Base-by-base conservation (phyloP, 805 yeast genomes). In the Myxozyma melibiosi region DNA sequence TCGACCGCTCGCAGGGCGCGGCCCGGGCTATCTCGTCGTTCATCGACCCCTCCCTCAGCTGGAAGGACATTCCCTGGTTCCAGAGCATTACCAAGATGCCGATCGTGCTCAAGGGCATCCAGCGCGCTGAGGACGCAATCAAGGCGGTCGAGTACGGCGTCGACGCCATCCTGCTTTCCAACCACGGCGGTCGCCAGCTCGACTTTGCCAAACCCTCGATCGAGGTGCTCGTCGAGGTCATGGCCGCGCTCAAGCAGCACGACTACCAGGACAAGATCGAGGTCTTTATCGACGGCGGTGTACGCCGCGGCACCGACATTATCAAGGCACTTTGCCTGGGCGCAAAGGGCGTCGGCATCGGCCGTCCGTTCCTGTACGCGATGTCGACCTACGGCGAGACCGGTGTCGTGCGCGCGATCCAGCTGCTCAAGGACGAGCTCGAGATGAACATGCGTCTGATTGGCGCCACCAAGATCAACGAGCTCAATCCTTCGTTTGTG, bases 171-270 rank as follows among this genome's bases (percentile, higher is more conserved):
- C 89, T 90, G 3, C 67, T 89, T 49, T 88, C 95, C 1, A 90
- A 89, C 69, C 96, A 89, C 72, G 96, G 96, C 58, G 96, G 96
- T 40, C 77, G 96, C 60, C 96, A 89, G 71, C 74, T 90, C 55
- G 97, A 90, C 71, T 87, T 82, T 67, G 78, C 96, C 0, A 79
- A 88, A n/a, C 83, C 96, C 0, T 86, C 91, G 1, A 76, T 90
- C 34, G 79, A 76, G 63, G 81, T 87, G 3, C 73, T 90, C 48
- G 87, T 86, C 3, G 96, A 88, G 60, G 80, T 84, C 2, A 80
- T 80, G 77, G 84, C 83, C n/a, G 68, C 68, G 20, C 67, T 72
- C 18, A 58, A 66, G 31, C 56, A 60, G 43, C 66, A 66, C 20
- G 67, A 68, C 9, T 64, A 69, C 54, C 59, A 73, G 50, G 73